phyloP scores from a whole-genome alignment of 1,139 yeast genomes.

The Blastobotrys aristatus region DNA sequence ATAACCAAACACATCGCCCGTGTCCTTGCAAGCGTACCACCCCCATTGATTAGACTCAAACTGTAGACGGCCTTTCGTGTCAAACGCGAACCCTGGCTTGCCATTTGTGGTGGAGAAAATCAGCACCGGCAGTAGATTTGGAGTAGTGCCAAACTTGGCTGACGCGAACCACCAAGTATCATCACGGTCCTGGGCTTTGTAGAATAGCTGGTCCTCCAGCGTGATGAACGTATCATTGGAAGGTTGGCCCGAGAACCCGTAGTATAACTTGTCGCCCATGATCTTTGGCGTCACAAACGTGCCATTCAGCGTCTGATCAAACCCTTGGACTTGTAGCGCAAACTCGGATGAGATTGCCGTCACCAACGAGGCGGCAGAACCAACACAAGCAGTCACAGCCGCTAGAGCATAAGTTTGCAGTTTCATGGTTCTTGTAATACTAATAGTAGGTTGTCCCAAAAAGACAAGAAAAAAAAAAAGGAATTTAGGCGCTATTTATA shows the following conservation, averaged over 20 bases:
- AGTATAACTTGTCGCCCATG: not conserved
- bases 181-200: not conserved
- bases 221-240: not conserved
- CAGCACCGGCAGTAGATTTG: not conserved
- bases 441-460: not conserved
- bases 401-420: not conserved
- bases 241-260: not conserved
- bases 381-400: not conserved
- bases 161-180: not conserved
- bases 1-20: conserved; percentile 3
- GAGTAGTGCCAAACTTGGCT: not conserved
- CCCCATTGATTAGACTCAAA: conserved; percentile 4
- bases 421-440: not conserved
- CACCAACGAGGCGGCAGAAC: not conserved
- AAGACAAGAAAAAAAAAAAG: not conserved
- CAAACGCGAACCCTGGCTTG: not conserved
- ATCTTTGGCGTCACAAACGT: not conserved
- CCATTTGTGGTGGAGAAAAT: not conserved
- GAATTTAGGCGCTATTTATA: not conserved
- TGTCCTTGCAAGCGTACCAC: conserved; percentile 5
- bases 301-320: not conserved
- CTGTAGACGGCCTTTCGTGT: conserved; percentile 1
- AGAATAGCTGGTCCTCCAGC: not conserved
- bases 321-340: not conserved
- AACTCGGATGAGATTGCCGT: not conserved